Evolutionary conservation across 805 yeast species (phyloP), one percentile per base, ranked within the genome.

Genomic region (Spathaspora boniae): DNA sequence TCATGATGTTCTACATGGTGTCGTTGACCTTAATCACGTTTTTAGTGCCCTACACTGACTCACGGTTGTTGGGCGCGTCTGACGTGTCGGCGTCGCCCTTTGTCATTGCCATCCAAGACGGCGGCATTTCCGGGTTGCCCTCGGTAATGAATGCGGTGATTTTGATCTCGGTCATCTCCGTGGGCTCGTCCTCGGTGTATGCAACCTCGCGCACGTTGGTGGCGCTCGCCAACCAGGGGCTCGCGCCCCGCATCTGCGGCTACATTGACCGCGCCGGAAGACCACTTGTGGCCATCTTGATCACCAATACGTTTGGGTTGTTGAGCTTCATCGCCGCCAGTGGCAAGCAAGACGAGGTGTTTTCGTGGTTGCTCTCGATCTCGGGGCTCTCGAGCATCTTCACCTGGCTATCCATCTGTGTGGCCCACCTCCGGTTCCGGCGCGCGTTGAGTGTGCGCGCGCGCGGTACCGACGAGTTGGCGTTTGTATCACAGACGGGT

Each of bases 261-360:
- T 82, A 82, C 61, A 76, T 86, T 41, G 95, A 86, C 56, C 72
- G 82, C 45, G 67, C 64, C 36, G 95, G 95, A 39, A 74, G 95
- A 51, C 95, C 96, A 12, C 55, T 83, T 36, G 76, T 74, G 34
- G 91, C 87, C 14, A 76, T 84, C 48, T 43, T 58, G 5, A 63
- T 70, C 22, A 68, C 81, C n/a, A 59, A 77, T 34, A 46, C 62
- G 9, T 62, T 79, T 53, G 86, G 83, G 25, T 59, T 79, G 41
- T 51, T 80, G 15, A 75, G 85, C 39, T 80, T 76, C 58, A 62
- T 71, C 33, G 69, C 69, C 17, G 71, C 70, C 3, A 55, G 62
- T 33, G 58, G 58, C 5, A 55, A 63, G 39, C 73, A 76, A 54
- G 53, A 45, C 5, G 62, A 54, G 17, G 55, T 65, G 4, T 66